Percentiles rank a stretch among this genome's conserved stretches.
Evolutionary conservation across 371 early-diverging fungal species (phyloP).

Genomic region (Mortierella sp.): DNA sequence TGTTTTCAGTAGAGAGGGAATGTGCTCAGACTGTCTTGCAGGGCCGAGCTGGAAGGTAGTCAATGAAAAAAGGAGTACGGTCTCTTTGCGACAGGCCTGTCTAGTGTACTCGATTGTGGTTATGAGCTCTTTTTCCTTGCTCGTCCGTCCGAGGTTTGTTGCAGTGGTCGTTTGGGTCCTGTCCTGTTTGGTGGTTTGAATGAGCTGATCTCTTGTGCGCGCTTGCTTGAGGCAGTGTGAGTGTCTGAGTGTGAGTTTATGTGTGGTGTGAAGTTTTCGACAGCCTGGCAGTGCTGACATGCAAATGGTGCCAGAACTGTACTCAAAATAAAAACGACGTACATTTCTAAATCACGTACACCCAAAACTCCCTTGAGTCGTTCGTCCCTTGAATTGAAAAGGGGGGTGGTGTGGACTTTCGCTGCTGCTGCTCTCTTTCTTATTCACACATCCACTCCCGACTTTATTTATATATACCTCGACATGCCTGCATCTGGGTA

Average conservation of each 20-base stretch:
- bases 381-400: no score
- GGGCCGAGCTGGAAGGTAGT: slow-evolving; percentile 9
- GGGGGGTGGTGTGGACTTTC: no score
- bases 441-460: not conserved
- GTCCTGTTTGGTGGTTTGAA: not conserved
- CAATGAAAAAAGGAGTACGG: not conserved
- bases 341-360: slow-evolving; percentile 6
- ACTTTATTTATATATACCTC: not conserved
- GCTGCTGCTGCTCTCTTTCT: not conserved
- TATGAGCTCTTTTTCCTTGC: no score
- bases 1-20: not conserved
- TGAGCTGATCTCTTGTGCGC: not conserved
- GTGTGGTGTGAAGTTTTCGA: not conserved
- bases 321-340: not conserved
- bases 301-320: no score
- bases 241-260: not conserved
- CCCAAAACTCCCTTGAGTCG: no score
- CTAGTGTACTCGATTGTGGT: not conserved
- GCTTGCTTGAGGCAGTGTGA: not conserved
- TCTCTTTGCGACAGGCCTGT: not conserved
- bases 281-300: no score
- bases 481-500: slow-evolving; percentile 14
- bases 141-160: no score
- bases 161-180: not conserved
- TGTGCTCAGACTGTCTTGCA: not conserved